phyloP scores from a whole-genome alignment of 1,284 basidiomycete genomes.

The Fomitopsis palustris region DNA sequence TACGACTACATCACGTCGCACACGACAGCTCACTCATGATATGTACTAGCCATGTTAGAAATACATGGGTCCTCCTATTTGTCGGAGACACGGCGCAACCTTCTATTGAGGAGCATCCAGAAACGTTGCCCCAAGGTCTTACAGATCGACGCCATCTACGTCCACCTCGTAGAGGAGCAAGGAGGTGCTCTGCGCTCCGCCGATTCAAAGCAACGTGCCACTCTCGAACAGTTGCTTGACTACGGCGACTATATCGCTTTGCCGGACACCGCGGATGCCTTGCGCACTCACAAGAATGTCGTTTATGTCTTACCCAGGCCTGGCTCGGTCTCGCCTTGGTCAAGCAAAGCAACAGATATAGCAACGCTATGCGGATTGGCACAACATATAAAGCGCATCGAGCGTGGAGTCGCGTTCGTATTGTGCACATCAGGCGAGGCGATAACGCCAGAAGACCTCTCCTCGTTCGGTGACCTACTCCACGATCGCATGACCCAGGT shows the following conservation, averaged over 20 bases:
- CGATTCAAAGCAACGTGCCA: slow-evolving; percentile 44
- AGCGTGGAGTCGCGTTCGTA: slow-evolving; percentile 79
- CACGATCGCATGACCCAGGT: slow-evolving; percentile 97
- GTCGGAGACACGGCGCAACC: slow-evolving; percentile 67
- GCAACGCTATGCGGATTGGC: slow-evolving; percentile 83
- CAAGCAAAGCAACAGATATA: slow-evolving; percentile 97
- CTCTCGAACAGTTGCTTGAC: slow-evolving; percentile 75
- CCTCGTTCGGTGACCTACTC: slow-evolving; percentile 61
- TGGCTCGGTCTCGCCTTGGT: slow-evolving; percentile 91
- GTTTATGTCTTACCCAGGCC: slow-evolving; percentile 78
- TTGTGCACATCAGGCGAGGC: slow-evolving; percentile 47
- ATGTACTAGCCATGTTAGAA: slow-evolving; percentile 47
- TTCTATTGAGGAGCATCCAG: slow-evolving; percentile 66
- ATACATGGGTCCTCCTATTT: slow-evolving; percentile 73
- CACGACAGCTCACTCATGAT: not conserved
- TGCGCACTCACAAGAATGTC: slow-evolving; percentile 42
- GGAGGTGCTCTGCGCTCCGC: slow-evolving; percentile 49
- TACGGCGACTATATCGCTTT: slow-evolving; percentile 83
- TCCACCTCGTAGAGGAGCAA: slow-evolving; percentile 76
- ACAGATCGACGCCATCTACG: slow-evolving; percentile 80
- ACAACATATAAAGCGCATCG: slow-evolving; percentile 71
- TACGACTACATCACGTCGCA: not conserved
- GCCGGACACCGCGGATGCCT: slow-evolving; percentile 38
- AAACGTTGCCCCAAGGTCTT: slow-evolving; percentile 48
- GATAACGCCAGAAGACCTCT: slow-evolving; percentile 42